These are phyloP conservation scores for Aspergillus mulundensis DNA, from an alignment of 495 filamentous ascomycete species.

Conservation along the genomic window DNA sequence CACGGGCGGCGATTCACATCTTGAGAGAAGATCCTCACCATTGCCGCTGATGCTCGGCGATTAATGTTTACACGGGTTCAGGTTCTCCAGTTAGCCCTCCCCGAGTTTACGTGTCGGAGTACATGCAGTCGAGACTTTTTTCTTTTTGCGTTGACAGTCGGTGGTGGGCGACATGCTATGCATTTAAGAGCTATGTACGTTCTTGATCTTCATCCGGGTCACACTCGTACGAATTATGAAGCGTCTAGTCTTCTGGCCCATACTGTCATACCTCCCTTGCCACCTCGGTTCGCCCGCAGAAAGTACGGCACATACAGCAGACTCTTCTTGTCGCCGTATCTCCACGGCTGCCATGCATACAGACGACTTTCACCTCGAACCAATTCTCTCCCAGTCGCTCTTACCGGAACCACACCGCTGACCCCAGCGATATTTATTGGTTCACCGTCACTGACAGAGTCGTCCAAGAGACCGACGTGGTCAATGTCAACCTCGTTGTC, in stretches of 20 bases:
- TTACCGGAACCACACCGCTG: not conserved
- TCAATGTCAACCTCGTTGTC: conserved; percentile 11
- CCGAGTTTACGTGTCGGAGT: too few relatives aligned
- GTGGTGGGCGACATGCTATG: too few relatives aligned
- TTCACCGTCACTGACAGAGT: conserved; percentile 1
- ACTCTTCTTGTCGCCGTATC: not conserved
- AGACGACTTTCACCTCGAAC: not conserved
- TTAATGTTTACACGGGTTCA: too few relatives aligned
- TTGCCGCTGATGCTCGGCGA: too few relatives aligned
- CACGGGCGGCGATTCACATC: not conserved
- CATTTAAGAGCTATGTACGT: too few relatives aligned
- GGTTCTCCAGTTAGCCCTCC: too few relatives aligned
- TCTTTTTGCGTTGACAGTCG: too few relatives aligned
- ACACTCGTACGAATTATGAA: too few relatives aligned
- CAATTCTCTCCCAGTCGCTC: conserved; percentile 1
- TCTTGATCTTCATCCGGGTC: too few relatives aligned
- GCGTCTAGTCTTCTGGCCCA: conserved; percentile 4
- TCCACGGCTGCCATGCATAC: conserved; percentile 1
- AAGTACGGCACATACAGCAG: conserved; percentile 8
- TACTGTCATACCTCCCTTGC: conserved; percentile 7
- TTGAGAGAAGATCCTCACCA: too few relatives aligned
- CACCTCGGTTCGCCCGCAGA: conserved; percentile 9
- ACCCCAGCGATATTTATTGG: conserved; percentile 4
- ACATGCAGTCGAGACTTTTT: too few relatives aligned
- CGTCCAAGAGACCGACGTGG: conserved; percentile 1